phyloP scores from a whole-genome alignment of 1,139 yeast genomes.

The Saccharomyces pastorianus region DNA sequence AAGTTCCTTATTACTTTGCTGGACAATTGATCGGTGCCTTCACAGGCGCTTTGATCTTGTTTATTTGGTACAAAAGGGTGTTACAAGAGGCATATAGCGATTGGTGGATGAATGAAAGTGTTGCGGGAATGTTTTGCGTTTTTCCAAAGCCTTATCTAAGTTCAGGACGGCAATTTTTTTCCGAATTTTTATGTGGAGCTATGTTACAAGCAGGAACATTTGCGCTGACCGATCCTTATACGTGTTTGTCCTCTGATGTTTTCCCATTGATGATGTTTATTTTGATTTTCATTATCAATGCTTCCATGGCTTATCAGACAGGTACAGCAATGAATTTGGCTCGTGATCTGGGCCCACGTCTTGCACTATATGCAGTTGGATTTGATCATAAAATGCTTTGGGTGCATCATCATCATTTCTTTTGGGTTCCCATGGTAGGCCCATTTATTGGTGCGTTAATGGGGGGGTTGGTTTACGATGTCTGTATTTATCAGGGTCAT shows the following conservation, averaged over 20 bases:
- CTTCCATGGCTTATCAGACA: conserved; percentile 42
- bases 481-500: conserved; percentile 41
- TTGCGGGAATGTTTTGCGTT: conserved; percentile 39
- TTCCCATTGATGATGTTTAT: conserved; percentile 41
- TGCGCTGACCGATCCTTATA: conserved; percentile 43
- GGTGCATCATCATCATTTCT: conserved; percentile 36
- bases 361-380: conserved; percentile 41
- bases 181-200: conserved; percentile 40
- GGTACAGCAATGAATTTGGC: conserved; percentile 47
- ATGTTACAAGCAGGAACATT: conserved; percentile 39
- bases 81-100: conserved; percentile 21
- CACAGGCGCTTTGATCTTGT: conserved; percentile 35
- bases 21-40: conserved; percentile 39
- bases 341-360: conserved; percentile 46
- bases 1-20: conserved; percentile 35
- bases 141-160: conserved; percentile 38
- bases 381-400: conserved; percentile 37
- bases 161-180: conserved; percentile 38
- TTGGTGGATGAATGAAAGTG: conserved; percentile 23
- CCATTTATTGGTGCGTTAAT: conserved; percentile 39
- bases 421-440: conserved; percentile 44
- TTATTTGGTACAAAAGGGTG: conserved; percentile 32
- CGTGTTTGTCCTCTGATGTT: conserved; percentile 37
- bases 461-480: conserved; percentile 42
- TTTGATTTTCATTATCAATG: conserved; percentile 38